These are phyloP conservation scores for Annulohypoxylon nitens DNA, from an alignment of 495 filamentous ascomycete species.

Conservation along the genomic window DNA sequence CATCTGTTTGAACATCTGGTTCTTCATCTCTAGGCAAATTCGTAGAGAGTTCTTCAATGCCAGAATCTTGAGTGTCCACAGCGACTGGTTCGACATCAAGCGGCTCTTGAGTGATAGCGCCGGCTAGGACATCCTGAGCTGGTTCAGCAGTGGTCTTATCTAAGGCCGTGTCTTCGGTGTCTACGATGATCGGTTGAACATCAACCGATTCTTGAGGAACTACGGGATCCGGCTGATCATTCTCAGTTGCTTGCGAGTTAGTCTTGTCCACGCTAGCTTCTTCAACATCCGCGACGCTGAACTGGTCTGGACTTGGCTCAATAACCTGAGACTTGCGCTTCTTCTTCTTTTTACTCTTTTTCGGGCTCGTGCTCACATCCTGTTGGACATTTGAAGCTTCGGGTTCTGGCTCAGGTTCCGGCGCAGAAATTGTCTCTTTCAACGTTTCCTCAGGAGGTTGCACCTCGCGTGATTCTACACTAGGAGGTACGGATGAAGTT, in stretches of 20 bases:
- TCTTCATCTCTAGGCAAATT: not conserved
- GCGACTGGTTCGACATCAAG: not conserved
- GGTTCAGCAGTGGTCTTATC: not conserved
- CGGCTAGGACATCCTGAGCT: not conserved
- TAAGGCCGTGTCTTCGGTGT: not conserved
- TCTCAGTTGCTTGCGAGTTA: not conserved
- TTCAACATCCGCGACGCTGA: conserved; percentile 7
- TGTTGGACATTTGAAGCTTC: conserved; percentile 28
- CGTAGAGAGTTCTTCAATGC: not conserved
- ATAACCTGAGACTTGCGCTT: conserved; percentile 32
- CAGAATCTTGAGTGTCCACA: not conserved
- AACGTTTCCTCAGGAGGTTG: conserved; percentile 6
- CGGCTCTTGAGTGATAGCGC: not conserved
- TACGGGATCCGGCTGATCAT: not conserved
- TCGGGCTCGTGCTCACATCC: conserved; percentile 31
- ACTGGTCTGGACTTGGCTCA: conserved; percentile 14
- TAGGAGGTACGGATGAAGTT: not conserved
- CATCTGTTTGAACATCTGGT: not conserved
- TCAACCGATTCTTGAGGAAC: not conserved
- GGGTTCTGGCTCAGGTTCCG: conserved; percentile 28
- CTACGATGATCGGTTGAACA: not conserved
- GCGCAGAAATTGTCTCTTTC: not conserved
- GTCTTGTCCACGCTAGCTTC: conserved; percentile 6
- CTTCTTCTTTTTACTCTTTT: conserved; percentile 51
- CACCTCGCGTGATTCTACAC: not conserved